Percentiles rank a stretch among this genome's conserved stretches.
phyloP scores from a whole-genome alignment of 495 filamentous ascomycete genomes.

The Lindgomyces ingoldianus region DNA sequence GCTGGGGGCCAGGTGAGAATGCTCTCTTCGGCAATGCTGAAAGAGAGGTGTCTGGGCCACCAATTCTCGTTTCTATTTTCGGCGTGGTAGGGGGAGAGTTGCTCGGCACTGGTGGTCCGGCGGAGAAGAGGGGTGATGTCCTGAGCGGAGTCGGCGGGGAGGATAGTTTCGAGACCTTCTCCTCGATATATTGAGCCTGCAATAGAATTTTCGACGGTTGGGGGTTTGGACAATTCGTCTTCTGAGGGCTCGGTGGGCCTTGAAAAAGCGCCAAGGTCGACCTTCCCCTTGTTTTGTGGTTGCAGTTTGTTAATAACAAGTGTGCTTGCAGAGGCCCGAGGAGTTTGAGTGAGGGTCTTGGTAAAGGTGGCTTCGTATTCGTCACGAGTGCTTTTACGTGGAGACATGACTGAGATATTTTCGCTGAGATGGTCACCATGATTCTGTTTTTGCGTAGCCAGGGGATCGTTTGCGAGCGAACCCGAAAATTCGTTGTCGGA shows the following conservation, averaged over 20 bases:
- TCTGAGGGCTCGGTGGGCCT: constrained; percentile 8
- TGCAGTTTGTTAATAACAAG: neutral
- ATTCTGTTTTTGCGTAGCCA: neutral
- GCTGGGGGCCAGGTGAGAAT: constrained; percentile 70
- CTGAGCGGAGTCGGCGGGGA: constrained; percentile 34
- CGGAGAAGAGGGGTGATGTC: constrained; percentile 38
- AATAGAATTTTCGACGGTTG: constrained; percentile 39
- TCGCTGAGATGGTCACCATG: neutral
- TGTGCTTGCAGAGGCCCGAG: constrained; percentile 2
- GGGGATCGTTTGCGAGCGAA: neutral
- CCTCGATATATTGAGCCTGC: constrained; percentile 43
- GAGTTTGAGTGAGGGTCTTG: constrained; percentile 28
- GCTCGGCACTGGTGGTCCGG: constrained; percentile 53
- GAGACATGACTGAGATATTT: neutral
- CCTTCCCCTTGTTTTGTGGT: neutral
- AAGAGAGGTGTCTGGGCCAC: constrained; percentile 83
- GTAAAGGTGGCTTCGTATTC: constrained; percentile 23
- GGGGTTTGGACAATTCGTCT: constrained; percentile 19
- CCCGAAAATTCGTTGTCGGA: neutral
- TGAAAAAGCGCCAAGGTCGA: neutral
- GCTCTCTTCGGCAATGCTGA: constrained; percentile 85
- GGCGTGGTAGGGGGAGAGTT: constrained; percentile 40
- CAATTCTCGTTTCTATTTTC: constrained; percentile 55
- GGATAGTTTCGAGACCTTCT: constrained; percentile 37
- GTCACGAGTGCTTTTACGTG: neutral